Evolutionary conservation across 2,329 filamentous ascomycete species (phyloP), one percentile per base, ranked within the genome.

Genomic region (Epichloe typhina): DNA sequence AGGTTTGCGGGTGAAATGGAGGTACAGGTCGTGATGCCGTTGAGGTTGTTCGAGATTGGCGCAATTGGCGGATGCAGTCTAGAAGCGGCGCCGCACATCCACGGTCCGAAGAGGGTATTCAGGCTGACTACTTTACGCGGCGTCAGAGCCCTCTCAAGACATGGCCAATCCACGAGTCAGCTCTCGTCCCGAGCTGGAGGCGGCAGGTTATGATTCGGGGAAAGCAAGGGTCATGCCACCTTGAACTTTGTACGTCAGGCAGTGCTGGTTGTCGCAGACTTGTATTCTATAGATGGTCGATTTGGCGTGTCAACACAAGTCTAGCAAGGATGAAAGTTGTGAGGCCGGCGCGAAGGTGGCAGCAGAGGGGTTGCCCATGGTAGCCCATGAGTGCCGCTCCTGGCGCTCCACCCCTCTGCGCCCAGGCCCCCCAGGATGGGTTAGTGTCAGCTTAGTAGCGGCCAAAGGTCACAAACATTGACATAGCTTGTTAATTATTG

Each of bases 91-190:
- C 12, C 52, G 52, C 40, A 50, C 33, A 49, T 45, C 41, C 26
- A 46, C 35, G 35, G 19, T 46, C 31, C 46, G 21, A 50, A 36
- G 35, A 37, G 19, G 42, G 7, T 36, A 44, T 50, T 44, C 43
- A 37, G 41, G 45, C 50, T 51, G 35, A 31, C 26, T 31, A 31
- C 26, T 31, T 49, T 45, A 52, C 57, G 58, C 59, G 60, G 63
- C 58, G 58, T 57, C 53, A 49, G 58, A 57, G 59, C 57, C 60
- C 58, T 57, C 63, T 65, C 58, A 65, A 60, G 61, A 61, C 64
- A 66, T 66, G 57, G 59, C 62, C 56, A 54, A 56, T 56, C 55
- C 57, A 47, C 54, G 54, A 61, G 61, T 60, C 57, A 61, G 56
- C 58, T 56, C 52, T 61, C 58, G 54, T 62, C 52, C 54, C 58